phyloP scores from a whole-genome alignment of 2,329 filamentous ascomycete genomes.

The Trichophyton mentagrophytes region DNA sequence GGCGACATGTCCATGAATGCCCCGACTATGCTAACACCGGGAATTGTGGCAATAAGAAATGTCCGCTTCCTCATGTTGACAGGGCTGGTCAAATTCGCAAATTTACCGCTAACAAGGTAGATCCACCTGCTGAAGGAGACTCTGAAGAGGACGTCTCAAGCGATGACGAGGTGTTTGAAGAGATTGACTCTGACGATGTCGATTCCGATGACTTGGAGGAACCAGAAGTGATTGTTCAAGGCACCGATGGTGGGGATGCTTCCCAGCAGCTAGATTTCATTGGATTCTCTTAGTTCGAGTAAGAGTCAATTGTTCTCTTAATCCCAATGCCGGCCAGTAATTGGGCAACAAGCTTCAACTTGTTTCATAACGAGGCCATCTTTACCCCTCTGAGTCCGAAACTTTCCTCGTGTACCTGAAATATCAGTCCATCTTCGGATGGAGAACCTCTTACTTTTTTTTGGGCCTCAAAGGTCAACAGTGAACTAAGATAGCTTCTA shows the following conservation, averaged over 20 bases:
- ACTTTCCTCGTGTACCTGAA: neutral
- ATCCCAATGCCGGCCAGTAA: neutral
- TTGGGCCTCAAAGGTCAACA: neutral
- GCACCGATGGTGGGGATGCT: slow-evolving; percentile 34
- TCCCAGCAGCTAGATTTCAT: slow-evolving; percentile 44
- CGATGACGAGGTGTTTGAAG: slow-evolving; percentile 55
- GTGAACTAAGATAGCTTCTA: neutral
- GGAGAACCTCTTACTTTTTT: neutral
- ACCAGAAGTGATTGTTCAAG: slow-evolving; percentile 25
- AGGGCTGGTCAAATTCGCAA: slow-evolving; percentile 66
- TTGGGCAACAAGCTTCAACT: neutral
- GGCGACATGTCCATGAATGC: slow-evolving; percentile 85
- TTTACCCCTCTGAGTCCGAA: neutral
- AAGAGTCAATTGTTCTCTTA: neutral
- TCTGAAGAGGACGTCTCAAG: slow-evolving; percentile 60
- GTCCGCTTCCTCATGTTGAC: slow-evolving; percentile 76
- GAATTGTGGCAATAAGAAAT: slow-evolving; percentile 65
- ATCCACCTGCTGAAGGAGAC: slow-evolving; percentile 22
- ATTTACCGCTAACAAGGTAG: slow-evolving; percentile 35
- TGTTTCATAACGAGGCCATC: neutral
- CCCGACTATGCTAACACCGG: slow-evolving; percentile 90
- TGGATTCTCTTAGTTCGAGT: slow-evolving; percentile 21
- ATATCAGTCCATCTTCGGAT: neutral
- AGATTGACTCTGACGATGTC: slow-evolving; percentile 60
- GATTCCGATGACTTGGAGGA: slow-evolving; percentile 53